A percentile compares a stretch with the other conserved stretches of the same genome.
Conservation (phyloP, 768 basidiomycete genomes). For the Lanmaoa pseudosensibilis region DNA sequence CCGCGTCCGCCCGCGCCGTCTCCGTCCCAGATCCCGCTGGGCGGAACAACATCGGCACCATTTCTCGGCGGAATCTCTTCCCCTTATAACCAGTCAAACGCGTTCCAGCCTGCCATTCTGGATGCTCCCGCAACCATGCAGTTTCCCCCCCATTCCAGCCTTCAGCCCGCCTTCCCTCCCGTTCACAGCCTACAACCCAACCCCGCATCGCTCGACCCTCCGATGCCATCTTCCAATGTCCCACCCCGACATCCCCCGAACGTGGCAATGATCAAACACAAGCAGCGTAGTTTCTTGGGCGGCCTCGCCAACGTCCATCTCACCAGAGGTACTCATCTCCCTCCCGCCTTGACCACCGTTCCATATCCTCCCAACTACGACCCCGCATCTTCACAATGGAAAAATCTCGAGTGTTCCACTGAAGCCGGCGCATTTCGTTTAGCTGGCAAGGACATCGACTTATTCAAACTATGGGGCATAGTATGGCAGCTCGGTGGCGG, state of each 20-base stretch:
- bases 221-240: conserved; percentile 41
- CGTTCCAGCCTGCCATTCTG: conserved; percentile 43
- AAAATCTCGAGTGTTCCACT: conserved; percentile 57
- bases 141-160: conserved; percentile 42
- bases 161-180: conserved; percentile 46
- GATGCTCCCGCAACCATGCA: conserved; percentile 42
- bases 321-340: conserved; percentile 62
- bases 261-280: conserved; percentile 45
- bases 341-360: conserved; percentile 69
- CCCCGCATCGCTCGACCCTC: conserved; percentile 46
- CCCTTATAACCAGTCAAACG: conserved; percentile 27
- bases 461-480: conserved; percentile 71
- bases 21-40: conserved; percentile 35
- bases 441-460: conserved; percentile 71
- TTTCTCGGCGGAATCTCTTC: conserved; percentile 60
- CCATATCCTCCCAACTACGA: conserved; percentile 60
- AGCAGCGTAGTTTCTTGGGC: conserved; percentile 58
- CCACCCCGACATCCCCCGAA: conserved; percentile 38
- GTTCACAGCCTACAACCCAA: conserved; percentile 34
- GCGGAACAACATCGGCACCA: conserved; percentile 68
- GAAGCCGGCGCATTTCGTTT: conserved; percentile 67
- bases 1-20: conserved; percentile 44
- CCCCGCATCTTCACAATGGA: conserved; percentile 61
- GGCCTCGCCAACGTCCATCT: conserved; percentile 62
- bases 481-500: conserved; percentile 63